Evolutionary conservation across 1,139 yeast species (phyloP), one percentile per base, ranked within the genome.

Genomic region (Candida pseudoviswanathii): DNA sequence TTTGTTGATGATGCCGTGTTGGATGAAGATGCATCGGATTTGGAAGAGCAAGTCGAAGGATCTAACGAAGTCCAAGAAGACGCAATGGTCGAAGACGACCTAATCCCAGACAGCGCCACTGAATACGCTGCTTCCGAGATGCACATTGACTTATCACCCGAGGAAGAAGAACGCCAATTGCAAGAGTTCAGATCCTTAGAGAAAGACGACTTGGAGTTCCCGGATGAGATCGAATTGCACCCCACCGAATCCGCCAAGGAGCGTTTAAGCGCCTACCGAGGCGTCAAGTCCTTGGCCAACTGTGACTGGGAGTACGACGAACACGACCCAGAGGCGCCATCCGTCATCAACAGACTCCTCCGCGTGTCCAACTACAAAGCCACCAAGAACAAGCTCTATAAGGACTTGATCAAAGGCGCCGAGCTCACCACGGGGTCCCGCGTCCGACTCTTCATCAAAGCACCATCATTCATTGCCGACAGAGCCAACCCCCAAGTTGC

Each of bases 271-370:
- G 80, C 90, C 51, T 94, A 90, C 67, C 80, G 98, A 66, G 98
- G 98, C 51, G 80, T 92, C 54, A 89, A 89, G 66, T 88, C 89
- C 42, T 71, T 95, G 54, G 84, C 86, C 45, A 84, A 86, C 54
- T 85, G 95, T 59, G 79, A 81, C 41, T 94, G 99, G 99, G 92
- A 91, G 58, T 81, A 81, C 55, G 91, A 91, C 63, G 99, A 94
- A 66, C 66, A 70, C 45, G 97, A 91, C 63, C 78, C 82, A 29
- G 81, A 84, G 52, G 78, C 86, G 8, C 99, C 99, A 41, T 71
- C 77, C 44, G 85, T 85, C 51, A 94, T 96, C 96, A 72, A 75
- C 36, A 80, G 90, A 55, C 76, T 91, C 48, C 73, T 89, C 52
- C 80, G 96, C 58, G 79, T 95, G 37, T 80, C 84, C 46, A 90